phyloP scores from a whole-genome alignment of 2,329 filamentous ascomycete genomes.

The Penicillium crustosum region DNA sequence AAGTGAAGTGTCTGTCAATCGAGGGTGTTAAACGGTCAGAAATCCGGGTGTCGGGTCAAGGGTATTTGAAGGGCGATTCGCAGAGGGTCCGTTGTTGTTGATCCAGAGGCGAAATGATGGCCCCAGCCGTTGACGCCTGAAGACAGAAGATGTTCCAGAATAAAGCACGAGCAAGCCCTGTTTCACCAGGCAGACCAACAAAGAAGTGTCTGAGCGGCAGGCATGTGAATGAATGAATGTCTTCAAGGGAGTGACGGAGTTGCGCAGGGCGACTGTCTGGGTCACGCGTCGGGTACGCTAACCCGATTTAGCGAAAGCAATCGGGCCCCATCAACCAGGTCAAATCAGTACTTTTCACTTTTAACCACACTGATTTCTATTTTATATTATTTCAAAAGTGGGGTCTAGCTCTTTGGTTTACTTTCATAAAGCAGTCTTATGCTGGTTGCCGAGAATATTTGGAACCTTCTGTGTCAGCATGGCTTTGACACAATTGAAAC shows the following conservation, averaged over 20 bases:
- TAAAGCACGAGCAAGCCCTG: constrained; percentile 2
- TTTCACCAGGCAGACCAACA: constrained; percentile 6
- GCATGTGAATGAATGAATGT: constrained; percentile 13
- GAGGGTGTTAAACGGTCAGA: not conserved
- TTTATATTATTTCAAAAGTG: not conserved
- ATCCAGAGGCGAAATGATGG: not conserved
- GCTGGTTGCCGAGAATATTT: constrained; percentile 4
- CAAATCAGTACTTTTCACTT: not conserved
- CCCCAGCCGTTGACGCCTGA: not conserved
- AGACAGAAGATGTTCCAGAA: not conserved
- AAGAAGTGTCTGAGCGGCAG: constrained; percentile 12
- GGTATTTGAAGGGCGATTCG: constrained; percentile 13
- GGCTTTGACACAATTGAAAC: constrained; percentile 10
- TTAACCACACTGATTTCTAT: not conserved
- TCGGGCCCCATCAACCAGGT: constrained; percentile 4
- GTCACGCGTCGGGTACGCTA: constrained; percentile 44
- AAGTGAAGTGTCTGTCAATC: not conserved
- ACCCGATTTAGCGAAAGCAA: constrained; percentile 24
- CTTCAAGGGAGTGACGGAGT: constrained; percentile 26
- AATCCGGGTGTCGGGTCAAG: not conserved
- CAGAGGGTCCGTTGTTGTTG: constrained; percentile 13
- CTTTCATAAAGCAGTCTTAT: not conserved
- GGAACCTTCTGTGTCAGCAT: not conserved
- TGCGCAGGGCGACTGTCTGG: constrained; percentile 32
- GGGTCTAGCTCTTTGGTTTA: not conserved